Evolutionary conservation across 176 grass and related monocot genomes (phyloP), one percentile per base, ranked within the genome.

Genomic region (Triticum turgidum): DNA sequence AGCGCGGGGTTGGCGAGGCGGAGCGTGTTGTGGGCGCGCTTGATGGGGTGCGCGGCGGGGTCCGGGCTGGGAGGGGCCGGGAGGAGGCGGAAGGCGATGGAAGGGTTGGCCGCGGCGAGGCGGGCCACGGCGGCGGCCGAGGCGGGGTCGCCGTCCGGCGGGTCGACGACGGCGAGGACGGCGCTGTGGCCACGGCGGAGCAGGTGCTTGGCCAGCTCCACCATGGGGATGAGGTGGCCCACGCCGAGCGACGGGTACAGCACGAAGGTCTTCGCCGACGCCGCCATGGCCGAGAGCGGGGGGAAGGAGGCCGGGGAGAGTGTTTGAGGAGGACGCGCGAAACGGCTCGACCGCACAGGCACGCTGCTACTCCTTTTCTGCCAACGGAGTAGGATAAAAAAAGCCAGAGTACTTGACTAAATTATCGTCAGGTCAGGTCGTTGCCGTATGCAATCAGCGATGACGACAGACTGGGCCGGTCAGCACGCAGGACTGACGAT

Each of bases 181-280:
- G 79, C 88, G 68, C 5, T 51, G 62, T 59, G 39, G 90, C 87
- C 84, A 44, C 85, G 83, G 22, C 61, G 65, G 41, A 81, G 70
- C 51, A 95, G 76, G 54, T 67, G 52, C 77, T 95, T 91, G 69
- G 86, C 89, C 44, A 95, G 61, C 88, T 95, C 91, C 75, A 95
- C 91, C 84, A 91, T 93, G 11, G 91, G 89, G 69, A 30, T 87
- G 1, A 92, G 63, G 73, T 92, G 93, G 70, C 91, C 88, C 1
- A 86, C 80, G 22, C 91, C 93, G 52, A 87, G 77, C 49, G 86
- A 87, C 3, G 91, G 83, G 86, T 89, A 95, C 4, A 95, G 79
- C 39, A 95, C 88, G 33, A 92, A 84, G 34, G 88, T 90, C 75
- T 76, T 86, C 17, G 69, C 66, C 27, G 2, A 9, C 59, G 56